Percentiles rank a stretch among this genome's conserved stretches.
Evolutionary conservation across 495 filamentous ascomycete species (phyloP).

Genomic region (Schizothecium vesticola): DNA sequence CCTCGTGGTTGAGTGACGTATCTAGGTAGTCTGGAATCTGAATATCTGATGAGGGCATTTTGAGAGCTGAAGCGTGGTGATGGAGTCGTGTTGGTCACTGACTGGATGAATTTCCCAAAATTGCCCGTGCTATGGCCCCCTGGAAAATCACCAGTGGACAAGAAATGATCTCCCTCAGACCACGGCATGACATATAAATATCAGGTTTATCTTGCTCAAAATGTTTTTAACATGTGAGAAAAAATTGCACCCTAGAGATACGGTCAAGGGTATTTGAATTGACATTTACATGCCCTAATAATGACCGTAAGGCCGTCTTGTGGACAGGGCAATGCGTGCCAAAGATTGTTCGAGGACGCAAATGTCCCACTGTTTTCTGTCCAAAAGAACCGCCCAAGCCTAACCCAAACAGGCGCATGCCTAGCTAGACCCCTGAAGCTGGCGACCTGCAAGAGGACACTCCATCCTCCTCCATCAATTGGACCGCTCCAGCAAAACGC

Average conservation of each 20-base stretch:
- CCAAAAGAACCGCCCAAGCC: background rate
- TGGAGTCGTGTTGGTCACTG: background rate
- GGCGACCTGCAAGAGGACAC: background rate
- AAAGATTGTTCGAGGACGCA: background rate
- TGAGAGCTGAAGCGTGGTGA: background rate
- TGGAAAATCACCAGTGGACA: background rate
- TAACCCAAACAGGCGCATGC: background rate
- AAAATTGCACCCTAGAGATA: accelerated
- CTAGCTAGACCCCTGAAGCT: background rate
- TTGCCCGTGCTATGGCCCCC: background rate
- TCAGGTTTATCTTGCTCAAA: background rate
- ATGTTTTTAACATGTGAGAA: background rate
- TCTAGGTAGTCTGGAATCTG: background rate
- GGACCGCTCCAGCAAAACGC: background rate
- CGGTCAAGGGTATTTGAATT: background rate
- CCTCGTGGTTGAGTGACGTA: background rate
- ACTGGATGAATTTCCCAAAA: background rate
- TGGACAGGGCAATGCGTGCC: background rate
- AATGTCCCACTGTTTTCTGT: background rate
- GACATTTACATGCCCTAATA: too few relatives aligned
- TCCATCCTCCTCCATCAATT: background rate
- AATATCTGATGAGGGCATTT: background rate
- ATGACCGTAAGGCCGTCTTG: background rate
- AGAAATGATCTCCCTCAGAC: background rate
- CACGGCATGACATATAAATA: background rate